These are phyloP conservation scores for Paspalum vaginatum DNA, from an alignment of 176 grass and related monocot species.

Conservation along the genomic window DNA sequence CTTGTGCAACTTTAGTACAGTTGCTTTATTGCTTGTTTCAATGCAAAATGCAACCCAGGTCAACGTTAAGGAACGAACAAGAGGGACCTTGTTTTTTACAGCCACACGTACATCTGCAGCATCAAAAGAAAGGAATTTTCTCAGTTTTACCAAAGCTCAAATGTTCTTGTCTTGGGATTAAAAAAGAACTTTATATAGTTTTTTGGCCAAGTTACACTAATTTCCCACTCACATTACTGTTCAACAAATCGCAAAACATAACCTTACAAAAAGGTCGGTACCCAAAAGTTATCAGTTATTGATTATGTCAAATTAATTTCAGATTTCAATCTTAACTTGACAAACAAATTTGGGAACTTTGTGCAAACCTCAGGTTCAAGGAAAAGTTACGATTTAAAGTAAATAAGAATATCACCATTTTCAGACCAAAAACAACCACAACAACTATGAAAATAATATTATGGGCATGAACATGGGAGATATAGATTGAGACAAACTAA, in stretches of 20 bases:
- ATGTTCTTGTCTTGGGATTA: not conserved
- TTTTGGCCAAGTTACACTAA: not conserved
- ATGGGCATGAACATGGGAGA: not conserved
- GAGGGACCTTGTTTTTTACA: constrained; percentile 98
- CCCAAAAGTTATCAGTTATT: not conserved
- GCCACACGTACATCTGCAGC: constrained; percentile 80
- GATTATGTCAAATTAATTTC: not conserved
- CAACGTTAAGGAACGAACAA: constrained; percentile 85
- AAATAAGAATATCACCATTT: constrained; percentile 1
- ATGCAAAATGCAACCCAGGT: constrained; percentile 93
- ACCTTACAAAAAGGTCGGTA: not conserved
- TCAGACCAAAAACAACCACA: not conserved
- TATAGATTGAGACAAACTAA: constrained; percentile 35
- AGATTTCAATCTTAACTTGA: not conserved
- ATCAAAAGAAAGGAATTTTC: constrained; percentile 19
- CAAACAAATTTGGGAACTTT: not conserved
- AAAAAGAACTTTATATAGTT: not conserved
- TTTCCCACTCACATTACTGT: not conserved
- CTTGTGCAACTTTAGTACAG: constrained; percentile 92
- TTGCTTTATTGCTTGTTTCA: constrained; percentile 93
- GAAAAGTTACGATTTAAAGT: not conserved
- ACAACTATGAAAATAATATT: constrained; percentile 12
- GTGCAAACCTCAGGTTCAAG: not conserved
- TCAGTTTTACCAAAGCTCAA: not conserved
- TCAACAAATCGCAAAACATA: not conserved